These are phyloP conservation scores for Fusarium sacchari DNA, from an alignment of 2,329 filamentous ascomycete species.

Conservation along the genomic window DNA sequence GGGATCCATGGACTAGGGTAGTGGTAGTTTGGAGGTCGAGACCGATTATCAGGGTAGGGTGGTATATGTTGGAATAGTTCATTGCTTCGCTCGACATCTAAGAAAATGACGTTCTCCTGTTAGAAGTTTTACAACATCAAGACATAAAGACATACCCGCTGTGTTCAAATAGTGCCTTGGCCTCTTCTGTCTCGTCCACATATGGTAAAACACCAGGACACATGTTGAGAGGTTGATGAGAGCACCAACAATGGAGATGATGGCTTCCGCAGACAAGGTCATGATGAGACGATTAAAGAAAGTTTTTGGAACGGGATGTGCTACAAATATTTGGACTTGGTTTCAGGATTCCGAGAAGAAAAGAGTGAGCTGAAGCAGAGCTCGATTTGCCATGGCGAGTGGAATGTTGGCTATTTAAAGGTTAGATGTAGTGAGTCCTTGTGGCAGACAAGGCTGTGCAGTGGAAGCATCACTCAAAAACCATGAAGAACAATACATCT, in stretches of 20 bases:
- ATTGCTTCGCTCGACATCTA: neutral
- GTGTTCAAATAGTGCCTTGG: neutral
- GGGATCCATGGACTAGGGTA: neutral
- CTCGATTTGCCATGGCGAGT: neutral
- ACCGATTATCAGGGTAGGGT: neutral
- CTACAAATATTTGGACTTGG: neutral
- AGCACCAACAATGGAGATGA: neutral
- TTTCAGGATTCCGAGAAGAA: neutral
- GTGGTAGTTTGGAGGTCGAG: neutral
- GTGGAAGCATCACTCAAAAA: neutral
- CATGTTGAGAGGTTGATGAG: conserved; percentile 5
- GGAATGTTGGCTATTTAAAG: neutral
- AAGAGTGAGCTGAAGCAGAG: neutral
- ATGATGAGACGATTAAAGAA: neutral
- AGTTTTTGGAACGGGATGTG: neutral
- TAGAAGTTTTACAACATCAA: neutral
- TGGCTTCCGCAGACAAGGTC: conserved; percentile 1
- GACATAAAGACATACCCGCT: neutral
- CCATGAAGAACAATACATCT: neutral
- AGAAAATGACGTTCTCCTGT: neutral
- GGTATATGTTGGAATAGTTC: neutral
- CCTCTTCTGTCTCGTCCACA: neutral
- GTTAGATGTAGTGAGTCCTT: neutral
- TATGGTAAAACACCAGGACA: neutral
- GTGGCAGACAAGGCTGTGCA: neutral